Evolutionary conservation across 345 rosid species (phyloP), one percentile per base, ranked within the genome.

Genomic region (Eucalyptus victrix): DNA sequence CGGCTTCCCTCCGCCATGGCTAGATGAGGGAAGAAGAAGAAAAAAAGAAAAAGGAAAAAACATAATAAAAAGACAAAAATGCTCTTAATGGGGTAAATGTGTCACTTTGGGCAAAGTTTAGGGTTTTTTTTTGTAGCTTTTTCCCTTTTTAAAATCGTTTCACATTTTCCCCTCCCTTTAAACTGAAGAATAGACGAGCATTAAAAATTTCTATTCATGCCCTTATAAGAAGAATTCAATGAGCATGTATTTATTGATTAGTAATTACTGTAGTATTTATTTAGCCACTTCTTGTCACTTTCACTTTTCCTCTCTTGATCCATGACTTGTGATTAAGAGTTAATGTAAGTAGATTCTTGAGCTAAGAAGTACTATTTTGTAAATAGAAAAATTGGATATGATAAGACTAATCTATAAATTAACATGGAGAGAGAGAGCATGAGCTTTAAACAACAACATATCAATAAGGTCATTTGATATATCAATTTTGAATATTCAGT

Each of bases 301-400:
- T 65, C 3, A 30, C 6, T 1, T 0, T n/a, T 16, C 12, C 21
- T n/a, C 0, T 32, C 12, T n/a, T 16, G 2, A 65, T 65, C 21
- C 6, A 0, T 34, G 3, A n/a, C 9, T 65, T 7, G 37, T 15
- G 40, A 65, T 65, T 65, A 1, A n/a, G 37, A 65, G 12, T n/a
- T 16, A n/a, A n/a, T n/a, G 21, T 17, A n/a, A n/a, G 40, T 65
- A 65, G 21, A 15, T 65, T 15, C 40, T 17, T 16, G 76, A 65
- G 40, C 76, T 65, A 76, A 23, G 81, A 69, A 69, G 13, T 9
- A 18, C 28, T 76, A 21, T 76, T 37, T 76, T 40, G 30, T 26
- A 26, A 76, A 76, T 37, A 76, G 45, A 19, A 23, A 40, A 72
- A 19, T 1, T 37, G 14, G 14, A 37, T 37, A 72, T 69, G 28